phyloP scores from a whole-genome alignment of 306 rosid genomes.

The Cercis canadensis region DNA sequence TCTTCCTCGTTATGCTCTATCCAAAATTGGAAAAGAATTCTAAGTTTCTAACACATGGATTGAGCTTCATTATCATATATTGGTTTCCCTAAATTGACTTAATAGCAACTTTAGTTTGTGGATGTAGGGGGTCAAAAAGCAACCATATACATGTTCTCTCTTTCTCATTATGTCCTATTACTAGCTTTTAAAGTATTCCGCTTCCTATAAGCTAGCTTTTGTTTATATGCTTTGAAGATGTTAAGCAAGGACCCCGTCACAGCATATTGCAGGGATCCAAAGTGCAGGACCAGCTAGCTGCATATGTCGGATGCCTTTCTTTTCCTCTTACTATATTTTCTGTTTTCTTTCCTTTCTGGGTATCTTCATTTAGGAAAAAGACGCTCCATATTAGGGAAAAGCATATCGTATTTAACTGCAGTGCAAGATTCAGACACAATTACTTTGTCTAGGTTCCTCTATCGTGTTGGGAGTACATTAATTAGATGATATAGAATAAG shows the following conservation, averaged over 20 bases:
- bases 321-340: constrained; percentile 10
- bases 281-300: constrained; percentile 50
- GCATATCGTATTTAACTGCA: constrained; percentile 28
- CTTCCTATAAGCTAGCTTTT: constrained; percentile 44
- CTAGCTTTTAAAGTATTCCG: constrained; percentile 55
- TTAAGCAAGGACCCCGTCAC: constrained; percentile 51
- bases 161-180: constrained; percentile 38
- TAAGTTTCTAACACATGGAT: constrained; percentile 26
- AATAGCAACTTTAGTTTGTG: constrained; percentile 15
- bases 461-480: not conserved
- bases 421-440: constrained; percentile 30
- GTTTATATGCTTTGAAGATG: constrained; percentile 50
- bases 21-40: constrained; percentile 29
- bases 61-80: constrained; percentile 28
- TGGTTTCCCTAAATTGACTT: constrained; percentile 40
- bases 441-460: constrained; percentile 25
- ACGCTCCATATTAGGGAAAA: constrained; percentile 30
- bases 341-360: constrained; percentile 31
- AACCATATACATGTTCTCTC: constrained; percentile 37
- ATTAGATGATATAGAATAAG: not conserved
- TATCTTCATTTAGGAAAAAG: constrained; percentile 35
- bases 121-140: constrained; percentile 45
- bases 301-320: constrained; percentile 34
- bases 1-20: constrained; percentile 24
- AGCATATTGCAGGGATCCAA: constrained; percentile 48